Percentiles rank a stretch among this genome's conserved stretches.
Conservation (phyloP, 2,329 filamentous ascomycete genomes). For the Beauveria scarabaeidicola region DNA sequence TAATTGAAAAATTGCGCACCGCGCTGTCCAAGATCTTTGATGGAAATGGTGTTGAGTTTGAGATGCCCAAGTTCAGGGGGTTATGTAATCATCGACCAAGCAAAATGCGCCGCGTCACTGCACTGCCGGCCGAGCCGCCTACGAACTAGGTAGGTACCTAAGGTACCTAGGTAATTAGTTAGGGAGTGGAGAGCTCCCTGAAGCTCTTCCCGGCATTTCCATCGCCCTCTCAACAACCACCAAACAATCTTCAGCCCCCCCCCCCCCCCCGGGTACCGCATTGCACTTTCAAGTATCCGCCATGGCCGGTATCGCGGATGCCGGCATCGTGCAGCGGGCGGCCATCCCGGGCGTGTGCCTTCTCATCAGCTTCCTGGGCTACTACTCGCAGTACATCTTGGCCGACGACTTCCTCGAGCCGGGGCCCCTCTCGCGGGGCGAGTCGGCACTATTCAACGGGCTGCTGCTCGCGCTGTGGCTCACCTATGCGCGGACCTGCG, state of each 20-base stretch:
- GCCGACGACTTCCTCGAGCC: slow-evolving; percentile 48
- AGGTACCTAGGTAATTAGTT: neutral
- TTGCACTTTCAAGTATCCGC: neutral
- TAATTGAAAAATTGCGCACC: neutral
- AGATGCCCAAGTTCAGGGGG: neutral
- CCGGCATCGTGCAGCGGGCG: slow-evolving; percentile 41
- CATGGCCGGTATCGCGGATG: slow-evolving; percentile 35
- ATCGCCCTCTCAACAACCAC: neutral
- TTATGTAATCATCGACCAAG: slow-evolving; percentile 7
- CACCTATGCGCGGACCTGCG: slow-evolving; percentile 57
- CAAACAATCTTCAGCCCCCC: neutral
- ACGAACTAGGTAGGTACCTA: neutral
- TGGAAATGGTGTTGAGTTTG: neutral
- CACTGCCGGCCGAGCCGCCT: slow-evolving; percentile 1
- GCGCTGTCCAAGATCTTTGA: neutral
- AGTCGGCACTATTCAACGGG: slow-evolving; percentile 58
- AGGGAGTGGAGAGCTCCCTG: neutral
- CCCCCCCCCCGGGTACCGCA: neutral
- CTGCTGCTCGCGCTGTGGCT: slow-evolving; percentile 57
- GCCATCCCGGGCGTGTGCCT: slow-evolving; percentile 60
- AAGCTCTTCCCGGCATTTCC: neutral
- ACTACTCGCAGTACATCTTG: slow-evolving; percentile 66
- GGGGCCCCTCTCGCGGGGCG: slow-evolving; percentile 46
- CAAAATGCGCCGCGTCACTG: slow-evolving; percentile 3
- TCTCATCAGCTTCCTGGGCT: slow-evolving; percentile 62